phyloP scores from a whole-genome alignment of 1,139 yeast genomes.

The Arxiozyma bovina region DNA sequence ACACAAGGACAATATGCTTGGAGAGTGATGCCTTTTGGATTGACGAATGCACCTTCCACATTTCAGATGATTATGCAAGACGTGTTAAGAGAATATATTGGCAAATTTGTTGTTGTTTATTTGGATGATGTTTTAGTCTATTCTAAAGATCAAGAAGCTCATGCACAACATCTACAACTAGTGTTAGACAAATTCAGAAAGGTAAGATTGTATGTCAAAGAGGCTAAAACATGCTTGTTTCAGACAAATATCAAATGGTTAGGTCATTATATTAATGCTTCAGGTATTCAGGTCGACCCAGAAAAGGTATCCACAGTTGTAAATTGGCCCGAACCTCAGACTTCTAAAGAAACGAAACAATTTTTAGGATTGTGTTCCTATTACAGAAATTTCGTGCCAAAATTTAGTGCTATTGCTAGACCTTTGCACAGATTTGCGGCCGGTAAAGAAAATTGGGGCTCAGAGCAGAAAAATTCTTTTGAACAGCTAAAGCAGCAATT shows the following conservation, averaged over 20 bases:
- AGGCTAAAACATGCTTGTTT: too few species aligned
- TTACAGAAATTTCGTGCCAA: neutral
- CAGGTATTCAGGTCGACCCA: neutral
- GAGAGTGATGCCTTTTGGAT: neutral
- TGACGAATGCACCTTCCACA: neutral
- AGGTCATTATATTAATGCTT: too few species aligned
- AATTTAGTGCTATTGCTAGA: neutral
- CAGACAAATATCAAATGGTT: too few species aligned
- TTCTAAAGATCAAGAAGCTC: too few species aligned
- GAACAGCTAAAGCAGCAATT: too few species aligned
- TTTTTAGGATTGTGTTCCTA: neutral
- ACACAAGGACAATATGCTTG: neutral
- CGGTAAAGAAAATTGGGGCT: too few species aligned
- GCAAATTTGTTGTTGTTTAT: slow-evolving; percentile 12
- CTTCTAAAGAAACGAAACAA: neutral
- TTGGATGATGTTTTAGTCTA: too few species aligned
- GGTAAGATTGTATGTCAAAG: too few species aligned
- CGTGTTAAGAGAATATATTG: neutral
- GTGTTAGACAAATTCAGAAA: too few species aligned
- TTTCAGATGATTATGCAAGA: slow-evolving; percentile 2
- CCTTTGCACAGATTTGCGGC: neutral
- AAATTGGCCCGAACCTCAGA: neutral
- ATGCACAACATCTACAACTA: too few species aligned
- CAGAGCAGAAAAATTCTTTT: too few species aligned
- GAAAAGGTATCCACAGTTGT: neutral